A percentile compares a stretch with the other conserved stretches of the same genome.
phyloP scores from a whole-genome alignment of 495 filamentous ascomycete genomes.

The Umbilicaria muhlenbergii region DNA sequence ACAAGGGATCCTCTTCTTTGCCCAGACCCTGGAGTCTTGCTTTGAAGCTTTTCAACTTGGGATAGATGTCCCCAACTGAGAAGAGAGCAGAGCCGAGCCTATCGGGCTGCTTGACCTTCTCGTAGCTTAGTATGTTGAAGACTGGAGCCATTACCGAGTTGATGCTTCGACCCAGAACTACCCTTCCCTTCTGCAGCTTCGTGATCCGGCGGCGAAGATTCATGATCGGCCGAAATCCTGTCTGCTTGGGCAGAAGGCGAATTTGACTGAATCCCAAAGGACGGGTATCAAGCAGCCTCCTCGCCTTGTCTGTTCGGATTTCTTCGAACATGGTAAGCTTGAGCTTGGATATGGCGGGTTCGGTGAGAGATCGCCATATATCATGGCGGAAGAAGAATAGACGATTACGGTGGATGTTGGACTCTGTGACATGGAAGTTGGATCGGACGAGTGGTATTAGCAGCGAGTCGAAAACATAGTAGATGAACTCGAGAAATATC shows the following conservation, averaged over 20 bases:
- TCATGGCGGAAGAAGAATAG: conserved; percentile 95
- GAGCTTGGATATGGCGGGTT: conserved; percentile 52
- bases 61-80: conserved; percentile 69
- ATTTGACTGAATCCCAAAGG: conserved; percentile 62
- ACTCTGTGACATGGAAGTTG: conserved; percentile 93
- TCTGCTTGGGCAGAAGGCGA: conserved; percentile 62
- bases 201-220: conserved; percentile 57
- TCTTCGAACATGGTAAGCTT: conserved; percentile 70
- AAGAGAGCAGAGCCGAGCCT: conserved; percentile 61
- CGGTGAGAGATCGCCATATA: conserved; percentile 62
- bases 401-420: conserved; percentile 59
- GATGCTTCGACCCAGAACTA: conserved; percentile 54
- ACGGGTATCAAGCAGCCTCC: conserved; percentile 40
- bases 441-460: conserved; percentile 73
- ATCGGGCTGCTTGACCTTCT: conserved; percentile 46
- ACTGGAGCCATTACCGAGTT: conserved; percentile 67
- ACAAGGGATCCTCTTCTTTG: conserved; percentile 25
- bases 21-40: conserved; percentile 17
- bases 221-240: conserved; percentile 64
- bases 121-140: conserved; percentile 59
- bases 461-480: conserved; percentile 84
- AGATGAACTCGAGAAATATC: conserved; percentile 70
- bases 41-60: conserved; percentile 57
- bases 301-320: conserved; percentile 40
- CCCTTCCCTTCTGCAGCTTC: conserved; percentile 32